phyloP scores from a whole-genome alignment of 495 filamentous ascomycete genomes.

The Penicillium alfredii region DNA sequence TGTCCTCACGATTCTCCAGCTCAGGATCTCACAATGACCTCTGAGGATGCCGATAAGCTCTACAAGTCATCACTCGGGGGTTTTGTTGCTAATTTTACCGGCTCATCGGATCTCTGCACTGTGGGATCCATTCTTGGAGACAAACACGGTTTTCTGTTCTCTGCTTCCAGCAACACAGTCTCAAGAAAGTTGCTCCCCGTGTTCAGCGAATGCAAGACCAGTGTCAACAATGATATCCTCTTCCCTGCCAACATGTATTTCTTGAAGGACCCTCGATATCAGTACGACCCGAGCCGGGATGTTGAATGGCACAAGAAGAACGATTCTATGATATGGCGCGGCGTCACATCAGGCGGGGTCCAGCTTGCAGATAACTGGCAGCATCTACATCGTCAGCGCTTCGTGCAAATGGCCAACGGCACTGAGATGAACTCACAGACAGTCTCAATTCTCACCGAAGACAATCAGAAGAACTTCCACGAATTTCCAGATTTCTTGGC shows the following conservation, averaged over 20 bases:
- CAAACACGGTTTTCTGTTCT: slow-evolving; percentile 66
- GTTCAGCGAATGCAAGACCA: slow-evolving; percentile 71
- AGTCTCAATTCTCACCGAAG: slow-evolving; percentile 16
- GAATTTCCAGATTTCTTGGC: slow-evolving; percentile 25
- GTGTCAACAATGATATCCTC: slow-evolving; percentile 73
- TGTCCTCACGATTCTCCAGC: slow-evolving; percentile 57
- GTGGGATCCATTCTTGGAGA: slow-evolving; percentile 45
- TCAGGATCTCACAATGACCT: slow-evolving; percentile 37
- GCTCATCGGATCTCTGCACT: slow-evolving; percentile 59
- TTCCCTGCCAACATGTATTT: slow-evolving; percentile 75
- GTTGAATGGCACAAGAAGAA: slow-evolving; percentile 36
- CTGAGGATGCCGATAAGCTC: slow-evolving; percentile 22
- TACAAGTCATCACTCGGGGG: slow-evolving; percentile 43
- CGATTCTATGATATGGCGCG: slow-evolving; percentile 45
- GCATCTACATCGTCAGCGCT: slow-evolving; percentile 43
- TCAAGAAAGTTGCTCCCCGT: slow-evolving; percentile 55
- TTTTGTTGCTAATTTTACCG: slow-evolving; percentile 60
- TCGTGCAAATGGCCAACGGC: slow-evolving; percentile 50
- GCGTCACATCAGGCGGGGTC: slow-evolving; percentile 43
- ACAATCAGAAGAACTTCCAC: slow-evolving; percentile 14
- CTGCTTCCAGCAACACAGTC: slow-evolving; percentile 48
- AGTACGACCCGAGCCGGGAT: slow-evolving; percentile 34
- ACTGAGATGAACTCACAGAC: slow-evolving; percentile 43
- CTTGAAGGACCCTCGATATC: slow-evolving; percentile 64
- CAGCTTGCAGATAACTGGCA: slow-evolving; percentile 29